Base-by-base conservation (phyloP, 768 basidiomycete genomes). In the Boletus rufocinnamomeus region DNA sequence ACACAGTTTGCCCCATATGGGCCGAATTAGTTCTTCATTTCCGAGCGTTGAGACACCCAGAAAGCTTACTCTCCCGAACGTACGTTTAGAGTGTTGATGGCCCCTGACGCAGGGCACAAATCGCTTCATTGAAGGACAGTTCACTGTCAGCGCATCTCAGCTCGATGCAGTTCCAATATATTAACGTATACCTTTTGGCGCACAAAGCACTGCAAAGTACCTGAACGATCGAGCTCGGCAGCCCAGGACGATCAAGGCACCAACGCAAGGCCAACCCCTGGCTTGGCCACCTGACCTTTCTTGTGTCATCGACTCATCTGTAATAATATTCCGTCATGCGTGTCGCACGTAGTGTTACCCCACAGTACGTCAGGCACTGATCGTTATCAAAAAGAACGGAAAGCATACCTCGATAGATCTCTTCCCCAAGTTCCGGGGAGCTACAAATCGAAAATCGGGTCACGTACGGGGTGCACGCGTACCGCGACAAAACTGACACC, bases 241-340 rank as follows among this genome's bases (percentile, higher is more conserved):
- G 40, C 32, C 5, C 38, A 47, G 49, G 61, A 40, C 11, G 44
- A 61, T 41, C 46, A 32, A 62, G 50, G 60, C 37, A 62, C 61
- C 35, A 51, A 30, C 2, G 6, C 6, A 11, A 48, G 1, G 17
- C 11, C 14, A 34, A 28, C 43, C 25, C 48, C 45, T 14, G 57
- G 43, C 32, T 40, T 40, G 30, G 23, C 45, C 14, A 44, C n/a
- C n/a, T 48, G 32, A 17, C 32, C 10, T 25, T 34, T 21, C 6
- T 13, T 27, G 50, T 16, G n/a, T 28, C n/a, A 27, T 63, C n/a
- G 21, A 8, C 34, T 32, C 16, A 44, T n/a, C n/a, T 21, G 4
- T 4, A n/a, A 38, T 41, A 21, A 44, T 50, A 23, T 38, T 48
- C 13, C 35, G 21, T 49, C 50, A 47, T 51, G 23, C n/a, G 14